These are phyloP conservation scores for Pyrenula massariospora DNA, from an alignment of 495 filamentous ascomycete genomes.

Conservation along the genomic window DNA sequence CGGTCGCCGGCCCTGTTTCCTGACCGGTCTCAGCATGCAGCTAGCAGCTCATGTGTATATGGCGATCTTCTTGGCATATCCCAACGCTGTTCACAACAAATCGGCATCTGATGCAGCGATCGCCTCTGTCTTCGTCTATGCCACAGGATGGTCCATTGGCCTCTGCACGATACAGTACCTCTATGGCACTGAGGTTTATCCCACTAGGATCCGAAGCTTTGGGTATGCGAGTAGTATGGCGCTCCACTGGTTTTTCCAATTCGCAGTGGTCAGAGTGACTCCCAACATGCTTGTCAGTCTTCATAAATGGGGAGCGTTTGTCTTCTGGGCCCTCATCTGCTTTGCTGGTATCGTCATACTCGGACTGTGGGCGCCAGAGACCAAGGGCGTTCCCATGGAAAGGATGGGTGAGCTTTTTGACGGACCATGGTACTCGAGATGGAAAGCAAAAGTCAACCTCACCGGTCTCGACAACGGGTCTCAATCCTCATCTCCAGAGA, in stretches of 20 bases:
- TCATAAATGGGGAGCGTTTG: conserved; percentile 32
- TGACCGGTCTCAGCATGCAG: conserved; percentile 25
- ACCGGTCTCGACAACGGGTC: background rate
- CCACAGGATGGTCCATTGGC: conserved; percentile 37
- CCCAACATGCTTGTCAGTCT: conserved; percentile 32
- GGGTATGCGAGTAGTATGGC: conserved; percentile 32
- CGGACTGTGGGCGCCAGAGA: conserved; percentile 35
- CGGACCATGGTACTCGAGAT: conserved; percentile 30
- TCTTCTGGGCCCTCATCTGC: conserved; percentile 33
- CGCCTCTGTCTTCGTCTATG: conserved; percentile 34
- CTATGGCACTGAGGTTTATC: conserved; percentile 36
- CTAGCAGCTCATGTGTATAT: conserved; percentile 31
- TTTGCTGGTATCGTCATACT: conserved; percentile 26
- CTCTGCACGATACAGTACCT: conserved; percentile 37
- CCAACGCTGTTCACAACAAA: conserved; percentile 18
- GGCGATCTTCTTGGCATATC: conserved; percentile 29
- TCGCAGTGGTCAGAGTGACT: conserved; percentile 35
- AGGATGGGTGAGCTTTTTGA: conserved; percentile 33
- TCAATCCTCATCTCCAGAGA: background rate
- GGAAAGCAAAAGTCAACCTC: conserved; percentile 17
- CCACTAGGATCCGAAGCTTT: conserved; percentile 30
- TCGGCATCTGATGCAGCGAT: conserved; percentile 30
- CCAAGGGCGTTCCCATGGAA: conserved; percentile 31
- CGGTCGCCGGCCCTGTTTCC: conserved; percentile 27
- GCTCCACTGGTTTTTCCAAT: conserved; percentile 37